These are phyloP conservation scores for Suillus americanus DNA, from an alignment of 768 basidiomycete genomes.

Conservation along the genomic window DNA sequence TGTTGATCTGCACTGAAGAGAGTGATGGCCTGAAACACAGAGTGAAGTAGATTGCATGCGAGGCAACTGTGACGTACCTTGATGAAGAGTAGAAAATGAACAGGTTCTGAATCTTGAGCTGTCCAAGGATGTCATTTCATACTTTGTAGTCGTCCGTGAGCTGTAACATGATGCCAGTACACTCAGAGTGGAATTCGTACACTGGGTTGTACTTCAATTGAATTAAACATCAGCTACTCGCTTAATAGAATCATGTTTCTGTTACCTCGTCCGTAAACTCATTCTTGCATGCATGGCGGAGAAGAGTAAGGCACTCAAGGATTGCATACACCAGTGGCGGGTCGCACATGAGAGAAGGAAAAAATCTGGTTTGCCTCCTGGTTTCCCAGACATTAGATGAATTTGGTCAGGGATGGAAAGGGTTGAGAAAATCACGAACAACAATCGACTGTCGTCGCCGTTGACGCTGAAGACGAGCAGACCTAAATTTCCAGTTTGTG, in stretches of 20 bases:
- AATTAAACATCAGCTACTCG: neutral
- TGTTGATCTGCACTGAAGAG: too few species aligned
- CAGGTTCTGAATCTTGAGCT: slow-evolving; percentile 35
- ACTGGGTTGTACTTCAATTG: slow-evolving; percentile 78
- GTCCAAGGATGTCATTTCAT: slow-evolving; percentile 80
- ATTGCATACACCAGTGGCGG: slow-evolving; percentile 84
- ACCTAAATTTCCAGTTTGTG: slow-evolving; percentile 1
- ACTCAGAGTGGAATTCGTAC: slow-evolving; percentile 80
- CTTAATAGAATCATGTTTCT: slow-evolving; percentile 2
- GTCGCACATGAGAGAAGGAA: slow-evolving; percentile 94
- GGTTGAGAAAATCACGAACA: neutral
- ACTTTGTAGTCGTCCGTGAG: slow-evolving; percentile 84
- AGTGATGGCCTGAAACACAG: too few species aligned
- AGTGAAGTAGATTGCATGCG: too few species aligned
- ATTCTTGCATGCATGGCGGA: slow-evolving; percentile 86
- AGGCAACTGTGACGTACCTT: too few species aligned
- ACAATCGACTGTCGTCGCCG: slow-evolving; percentile 4
- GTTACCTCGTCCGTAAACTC: slow-evolving; percentile 88
- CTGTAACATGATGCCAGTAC: slow-evolving; percentile 70
- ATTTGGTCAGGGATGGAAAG: neutral
- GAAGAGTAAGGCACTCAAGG: slow-evolving; percentile 85
- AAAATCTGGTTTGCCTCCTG: slow-evolving; percentile 69
- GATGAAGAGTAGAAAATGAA: too few species aligned
- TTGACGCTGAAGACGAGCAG: slow-evolving; percentile 2
- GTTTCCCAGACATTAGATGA: slow-evolving; percentile 37